phyloP scores from a whole-genome alignment of 176 grass and related monocot species.

The Aegilops longissima region DNA sequence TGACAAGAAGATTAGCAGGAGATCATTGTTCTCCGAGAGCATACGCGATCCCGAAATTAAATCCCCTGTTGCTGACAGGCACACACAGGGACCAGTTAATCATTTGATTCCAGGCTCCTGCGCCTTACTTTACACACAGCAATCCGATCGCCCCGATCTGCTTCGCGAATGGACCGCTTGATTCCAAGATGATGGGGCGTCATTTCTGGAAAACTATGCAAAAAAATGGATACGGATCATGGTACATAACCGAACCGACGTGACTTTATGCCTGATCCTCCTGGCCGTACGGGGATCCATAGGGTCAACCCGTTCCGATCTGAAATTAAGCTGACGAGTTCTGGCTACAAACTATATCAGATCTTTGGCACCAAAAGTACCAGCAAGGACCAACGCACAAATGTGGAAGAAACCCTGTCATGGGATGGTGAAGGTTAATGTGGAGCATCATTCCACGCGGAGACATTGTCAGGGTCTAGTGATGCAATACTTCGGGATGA shows the following conservation, averaged over 20 bases:
- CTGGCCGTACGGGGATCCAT: no score
- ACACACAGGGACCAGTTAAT: background rate
- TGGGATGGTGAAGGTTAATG: no score
- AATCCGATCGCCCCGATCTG: background rate
- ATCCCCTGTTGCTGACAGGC: background rate
- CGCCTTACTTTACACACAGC: background rate
- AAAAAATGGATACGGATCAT: background rate
- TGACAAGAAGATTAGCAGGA: no score
- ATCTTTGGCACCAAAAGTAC: no score
- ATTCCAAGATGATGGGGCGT: background rate
- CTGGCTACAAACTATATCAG: no score
- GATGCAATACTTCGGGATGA: no score
- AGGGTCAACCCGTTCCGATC: background rate
- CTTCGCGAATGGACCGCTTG: background rate
- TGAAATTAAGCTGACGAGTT: background rate
- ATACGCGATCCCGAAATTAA: no score
- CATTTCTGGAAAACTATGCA: background rate
- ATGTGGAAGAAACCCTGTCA: no score
- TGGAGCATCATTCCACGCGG: no score
- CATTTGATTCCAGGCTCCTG: background rate
- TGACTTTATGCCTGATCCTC: background rate
- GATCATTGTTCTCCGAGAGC: no score
- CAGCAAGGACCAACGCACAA: no score
- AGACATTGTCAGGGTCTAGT: no score
- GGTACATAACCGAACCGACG: background rate